Percentiles rank a stretch among this genome's conserved stretches.
phyloP scores from a whole-genome alignment of 805 yeast species.

The Hanseniaspora lachancei region DNA sequence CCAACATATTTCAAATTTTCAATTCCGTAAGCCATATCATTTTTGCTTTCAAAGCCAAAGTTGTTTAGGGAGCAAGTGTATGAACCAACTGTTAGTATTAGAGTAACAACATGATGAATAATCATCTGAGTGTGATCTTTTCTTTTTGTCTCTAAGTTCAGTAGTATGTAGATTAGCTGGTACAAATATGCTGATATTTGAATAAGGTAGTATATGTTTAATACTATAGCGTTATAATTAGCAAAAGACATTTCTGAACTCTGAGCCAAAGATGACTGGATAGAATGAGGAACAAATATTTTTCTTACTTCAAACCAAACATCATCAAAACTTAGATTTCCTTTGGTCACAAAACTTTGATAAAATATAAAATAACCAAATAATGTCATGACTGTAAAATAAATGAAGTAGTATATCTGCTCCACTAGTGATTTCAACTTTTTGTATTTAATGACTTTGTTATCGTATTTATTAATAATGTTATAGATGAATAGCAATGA shows the following conservation, averaged over 20 bases:
- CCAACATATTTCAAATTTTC: conserved; percentile 24
- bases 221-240: neutral
- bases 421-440: conserved; percentile 11
- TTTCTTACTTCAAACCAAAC: conserved; percentile 2
- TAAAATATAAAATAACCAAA: conserved; percentile 9
- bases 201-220: conserved; percentile 59
- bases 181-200: conserved; percentile 72
- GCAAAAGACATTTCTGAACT: neutral
- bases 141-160: conserved; percentile 65
- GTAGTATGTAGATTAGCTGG: conserved; percentile 46
- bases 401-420: conserved; percentile 8
- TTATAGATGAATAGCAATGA: neutral
- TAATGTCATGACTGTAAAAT: neutral
- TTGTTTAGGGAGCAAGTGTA: conserved; percentile 60
- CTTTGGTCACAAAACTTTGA: neutral
- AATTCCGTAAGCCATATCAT: neutral
- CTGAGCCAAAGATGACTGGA: neutral
- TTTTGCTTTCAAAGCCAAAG: conserved; percentile 30
- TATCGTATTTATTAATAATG: neutral
- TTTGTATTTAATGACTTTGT: neutral
- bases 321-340: neutral
- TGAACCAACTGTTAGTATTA: conserved; percentile 52
- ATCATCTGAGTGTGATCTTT: conserved; percentile 82
- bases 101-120: conserved; percentile 74
- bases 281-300: conserved; percentile 8